Evolutionary conservation across 1,284 basidiomycete species (phyloP).

Genomic region (Papiliotrema laurentii): DNA sequence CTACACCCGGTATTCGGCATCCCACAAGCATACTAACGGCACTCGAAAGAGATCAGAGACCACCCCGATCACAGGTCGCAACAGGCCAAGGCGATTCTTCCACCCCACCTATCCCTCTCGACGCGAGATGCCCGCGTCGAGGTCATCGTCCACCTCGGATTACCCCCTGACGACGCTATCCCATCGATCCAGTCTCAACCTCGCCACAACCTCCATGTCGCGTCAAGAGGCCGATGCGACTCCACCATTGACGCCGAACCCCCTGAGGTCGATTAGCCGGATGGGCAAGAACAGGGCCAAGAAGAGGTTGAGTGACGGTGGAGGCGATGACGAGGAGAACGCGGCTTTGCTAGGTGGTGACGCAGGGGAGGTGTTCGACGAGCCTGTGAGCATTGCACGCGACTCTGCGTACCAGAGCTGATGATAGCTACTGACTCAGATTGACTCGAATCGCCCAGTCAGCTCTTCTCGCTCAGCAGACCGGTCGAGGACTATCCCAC

Average conservation of each 20-base stretch:
- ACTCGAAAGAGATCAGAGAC: no score
- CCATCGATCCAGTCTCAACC: slow-evolving; percentile 1
- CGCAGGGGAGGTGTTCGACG: slow-evolving; percentile 3
- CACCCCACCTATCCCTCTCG: no score
- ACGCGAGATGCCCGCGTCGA: slow-evolving; percentile 2
- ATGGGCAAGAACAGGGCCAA: slow-evolving; percentile 16
- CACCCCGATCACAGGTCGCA: no score
- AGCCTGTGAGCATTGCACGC: not conserved
- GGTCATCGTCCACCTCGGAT: not conserved
- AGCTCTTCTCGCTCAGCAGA: slow-evolving; percentile 52
- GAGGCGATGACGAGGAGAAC: slow-evolving; percentile 17
- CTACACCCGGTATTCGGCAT: no score
- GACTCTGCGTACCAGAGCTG: not conserved
- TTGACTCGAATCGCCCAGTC: no score
- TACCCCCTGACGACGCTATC: slow-evolving; percentile 5
- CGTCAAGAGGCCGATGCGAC: not conserved
- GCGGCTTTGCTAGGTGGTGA: slow-evolving; percentile 8
- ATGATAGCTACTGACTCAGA: not conserved
- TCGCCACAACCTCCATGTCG: not conserved
- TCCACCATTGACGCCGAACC: not conserved
- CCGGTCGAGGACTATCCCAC: slow-evolving; percentile 70
- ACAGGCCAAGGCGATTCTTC: no score
- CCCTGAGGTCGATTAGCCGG: not conserved
- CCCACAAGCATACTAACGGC: no score
- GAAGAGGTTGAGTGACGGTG: slow-evolving; percentile 33